phyloP scores from a whole-genome alignment of 2,329 filamentous ascomycete species.

The Xylaria sp. region DNA sequence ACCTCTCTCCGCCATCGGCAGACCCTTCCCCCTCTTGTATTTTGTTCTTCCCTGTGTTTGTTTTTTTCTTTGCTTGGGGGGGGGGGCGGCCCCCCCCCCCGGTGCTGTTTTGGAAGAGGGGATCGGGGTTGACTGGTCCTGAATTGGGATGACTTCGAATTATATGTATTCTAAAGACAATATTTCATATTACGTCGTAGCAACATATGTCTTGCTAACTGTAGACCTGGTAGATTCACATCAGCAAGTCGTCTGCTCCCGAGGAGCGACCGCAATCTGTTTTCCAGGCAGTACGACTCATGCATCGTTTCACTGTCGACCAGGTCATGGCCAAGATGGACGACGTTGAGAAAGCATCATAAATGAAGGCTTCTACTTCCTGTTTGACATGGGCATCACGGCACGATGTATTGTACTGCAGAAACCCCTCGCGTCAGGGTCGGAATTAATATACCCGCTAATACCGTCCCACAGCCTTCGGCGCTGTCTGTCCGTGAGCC shows the following conservation, averaged over 20 bases:
- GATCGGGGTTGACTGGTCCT: not conserved
- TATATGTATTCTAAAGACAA: not conserved
- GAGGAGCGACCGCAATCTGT: slow-evolving; percentile 66
- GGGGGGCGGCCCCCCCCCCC: too few relatives aligned
- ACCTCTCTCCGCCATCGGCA: too few relatives aligned
- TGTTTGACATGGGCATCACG: not conserved
- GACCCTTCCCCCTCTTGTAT: too few relatives aligned
- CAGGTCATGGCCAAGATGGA: slow-evolving; percentile 78
- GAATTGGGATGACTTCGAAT: not conserved
- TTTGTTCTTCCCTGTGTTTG: too few relatives aligned
- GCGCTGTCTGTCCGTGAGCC: slow-evolving; percentile 56
- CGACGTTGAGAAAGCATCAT: slow-evolving; percentile 54
- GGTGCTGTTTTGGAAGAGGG: not conserved
- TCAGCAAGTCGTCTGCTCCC: slow-evolving; percentile 66
- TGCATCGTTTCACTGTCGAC: slow-evolving; percentile 78
- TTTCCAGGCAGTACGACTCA: slow-evolving; percentile 74
- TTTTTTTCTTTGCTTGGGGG: too few relatives aligned
- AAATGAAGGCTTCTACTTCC: not conserved
- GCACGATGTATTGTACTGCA: not conserved
- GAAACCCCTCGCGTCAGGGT: not conserved
- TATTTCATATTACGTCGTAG: not conserved
- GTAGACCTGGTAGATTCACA: slow-evolving; percentile 61
- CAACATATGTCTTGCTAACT: slow-evolving; percentile 19
- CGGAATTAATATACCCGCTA: slow-evolving; percentile 40
- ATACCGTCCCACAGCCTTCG: slow-evolving; percentile 56